Evolutionary conservation across 495 filamentous ascomycete genomes (phyloP).

Genomic region (Penicillium tannophilum): DNA sequence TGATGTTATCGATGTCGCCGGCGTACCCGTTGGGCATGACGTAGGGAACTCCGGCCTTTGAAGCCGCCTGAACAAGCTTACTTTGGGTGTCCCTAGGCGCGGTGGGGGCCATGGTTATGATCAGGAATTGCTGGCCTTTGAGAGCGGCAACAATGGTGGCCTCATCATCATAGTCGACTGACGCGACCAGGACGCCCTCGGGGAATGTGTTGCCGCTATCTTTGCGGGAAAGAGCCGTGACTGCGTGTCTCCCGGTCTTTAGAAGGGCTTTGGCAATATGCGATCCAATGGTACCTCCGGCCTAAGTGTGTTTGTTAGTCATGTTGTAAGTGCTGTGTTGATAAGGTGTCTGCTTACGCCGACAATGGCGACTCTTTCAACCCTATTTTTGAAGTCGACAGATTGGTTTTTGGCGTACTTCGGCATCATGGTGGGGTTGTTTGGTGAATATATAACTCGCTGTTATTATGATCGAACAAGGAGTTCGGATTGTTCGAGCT

Average conservation of each 20-base stretch:
- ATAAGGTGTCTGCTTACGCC: constrained; percentile 38
- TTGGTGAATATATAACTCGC: background rate
- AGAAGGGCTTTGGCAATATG: constrained; percentile 53
- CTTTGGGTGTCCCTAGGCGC: constrained; percentile 50
- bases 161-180: constrained; percentile 53
- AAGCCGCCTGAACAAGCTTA: constrained; percentile 62
- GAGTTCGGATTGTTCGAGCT: background rate
- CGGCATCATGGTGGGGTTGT: constrained; percentile 14
- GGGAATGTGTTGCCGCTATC: constrained; percentile 47
- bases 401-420: constrained; percentile 41
- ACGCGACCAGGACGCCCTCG: constrained; percentile 42
- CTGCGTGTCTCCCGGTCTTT: constrained; percentile 51
- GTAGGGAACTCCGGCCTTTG: constrained; percentile 61
- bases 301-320: constrained; percentile 42
- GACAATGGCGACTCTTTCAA: constrained; percentile 52
- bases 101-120: constrained; percentile 58
- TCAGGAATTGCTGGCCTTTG: constrained; percentile 56
- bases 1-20: constrained; percentile 34
- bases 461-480: too few relatives aligned
- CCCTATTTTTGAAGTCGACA: constrained; percentile 41
- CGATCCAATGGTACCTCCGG: constrained; percentile 60
- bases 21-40: constrained; percentile 64
- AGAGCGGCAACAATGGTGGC: constrained; percentile 50
- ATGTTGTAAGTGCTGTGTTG: background rate
- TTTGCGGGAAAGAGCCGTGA: constrained; percentile 57